Evolutionary conservation across 108 stramenopile genomes (phyloP), one percentile per base, ranked within the genome.

Genomic region (Cyclotella kingstonii): DNA sequence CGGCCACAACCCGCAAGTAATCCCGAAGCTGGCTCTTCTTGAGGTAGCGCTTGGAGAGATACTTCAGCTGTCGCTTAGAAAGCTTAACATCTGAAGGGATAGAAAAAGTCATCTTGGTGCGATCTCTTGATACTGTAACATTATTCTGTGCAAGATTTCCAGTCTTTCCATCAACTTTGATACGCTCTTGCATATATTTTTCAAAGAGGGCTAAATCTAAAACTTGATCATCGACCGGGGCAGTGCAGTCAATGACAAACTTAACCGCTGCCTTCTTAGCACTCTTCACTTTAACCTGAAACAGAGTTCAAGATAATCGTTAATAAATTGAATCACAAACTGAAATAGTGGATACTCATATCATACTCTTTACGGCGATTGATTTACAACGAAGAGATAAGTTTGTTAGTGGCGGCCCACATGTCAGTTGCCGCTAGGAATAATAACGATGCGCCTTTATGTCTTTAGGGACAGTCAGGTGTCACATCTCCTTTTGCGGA

Each of bases 61-160:
- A 99, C 78, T 99, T 99, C 38, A 99, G 76, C 80, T 99, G 97
- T 59, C 98, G 89, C 87, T 99, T 99, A 56, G 92, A 89, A 73
- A 98, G 90, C 38, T 80, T 78, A 17, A 95, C 76, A 36, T 97
- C 96, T n/a, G 91, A 81, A 2, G 91, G 86, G 29, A 87, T 84
- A 25, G 86, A 70, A 61, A 99, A 82, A 28, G 89, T 89, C 66
- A 95, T 56, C 82, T 97, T 95, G 54, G 92, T 94, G 54, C 87
- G 81, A 57, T 99, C 98, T 40, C 86, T 77, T 40, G 82, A 46
- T 66, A 99, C 90, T 29, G 75, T 78, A 57, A 99, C 93, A 54
- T 80, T 79, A 66, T 82, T 84, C 49, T 76, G 51, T 6, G 87
- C 87, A 27, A 89, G 67, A 42, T 69, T 76, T 26, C 86, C 83